These are phyloP conservation scores for Cercospora janseana DNA, from an alignment of 2,329 filamentous ascomycete genomes.

Conservation along the genomic window DNA sequence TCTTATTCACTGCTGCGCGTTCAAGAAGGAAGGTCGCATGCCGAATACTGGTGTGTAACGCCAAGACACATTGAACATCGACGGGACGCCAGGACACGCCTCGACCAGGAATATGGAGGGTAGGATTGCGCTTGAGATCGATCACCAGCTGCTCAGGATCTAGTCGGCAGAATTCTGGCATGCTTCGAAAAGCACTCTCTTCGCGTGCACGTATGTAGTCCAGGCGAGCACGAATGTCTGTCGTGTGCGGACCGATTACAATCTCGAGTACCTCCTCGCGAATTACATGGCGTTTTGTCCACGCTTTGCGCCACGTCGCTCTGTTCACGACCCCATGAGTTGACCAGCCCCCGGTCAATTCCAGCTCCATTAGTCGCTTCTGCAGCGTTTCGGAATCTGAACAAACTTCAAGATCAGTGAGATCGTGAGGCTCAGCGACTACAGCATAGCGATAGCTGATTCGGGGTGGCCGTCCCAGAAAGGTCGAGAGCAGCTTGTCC, in stretches of 20 bases:
- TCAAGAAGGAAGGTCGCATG: slow-evolving; percentile 26
- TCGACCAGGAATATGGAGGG: slow-evolving; percentile 11
- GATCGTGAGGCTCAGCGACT: slow-evolving; percentile 18
- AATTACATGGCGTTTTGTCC: slow-evolving; percentile 8
- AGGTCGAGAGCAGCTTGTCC: slow-evolving; percentile 32
- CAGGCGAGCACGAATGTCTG: slow-evolving; percentile 18
- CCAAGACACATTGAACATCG: slow-evolving; percentile 21
- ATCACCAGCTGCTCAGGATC: slow-evolving; percentile 21
- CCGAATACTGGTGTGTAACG: slow-evolving; percentile 10
- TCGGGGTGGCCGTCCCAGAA: slow-evolving; percentile 26
- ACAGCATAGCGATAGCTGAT: slow-evolving; percentile 24
- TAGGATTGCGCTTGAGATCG: slow-evolving; percentile 19
- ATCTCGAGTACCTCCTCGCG: slow-evolving; percentile 26
- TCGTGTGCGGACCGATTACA: slow-evolving; percentile 17
- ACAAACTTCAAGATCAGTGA: slow-evolving; percentile 22
- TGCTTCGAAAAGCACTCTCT: slow-evolving; percentile 11
- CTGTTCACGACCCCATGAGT: slow-evolving; percentile 8
- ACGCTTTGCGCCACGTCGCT: slow-evolving; percentile 23
- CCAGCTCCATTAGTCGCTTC: slow-evolving; percentile 10
- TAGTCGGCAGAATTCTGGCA: slow-evolving; percentile 19
- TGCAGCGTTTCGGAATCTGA: slow-evolving; percentile 11
- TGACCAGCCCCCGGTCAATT: slow-evolving; percentile 17
- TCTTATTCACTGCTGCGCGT: slow-evolving; percentile 20
- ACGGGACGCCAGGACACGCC: slow-evolving; percentile 18
- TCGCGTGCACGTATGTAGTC: slow-evolving; percentile 16